Conservation (phyloP, 169 alveolate genomes). For the Eimeria necatrix region DNA sequence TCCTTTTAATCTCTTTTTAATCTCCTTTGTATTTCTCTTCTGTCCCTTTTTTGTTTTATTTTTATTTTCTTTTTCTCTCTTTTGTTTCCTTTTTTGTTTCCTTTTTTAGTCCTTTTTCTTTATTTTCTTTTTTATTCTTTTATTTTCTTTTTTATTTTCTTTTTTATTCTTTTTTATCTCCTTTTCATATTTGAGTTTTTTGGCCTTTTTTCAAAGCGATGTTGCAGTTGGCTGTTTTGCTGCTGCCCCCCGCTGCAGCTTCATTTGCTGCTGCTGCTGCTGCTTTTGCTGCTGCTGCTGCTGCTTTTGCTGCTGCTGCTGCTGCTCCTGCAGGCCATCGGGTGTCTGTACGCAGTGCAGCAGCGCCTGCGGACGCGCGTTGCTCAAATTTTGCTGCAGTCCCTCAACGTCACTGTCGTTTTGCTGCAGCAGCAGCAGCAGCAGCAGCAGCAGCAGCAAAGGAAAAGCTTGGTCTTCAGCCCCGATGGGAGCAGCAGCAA, state of each 20-base stretch:
- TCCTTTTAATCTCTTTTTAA: too few relatives aligned
- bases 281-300: background rate
- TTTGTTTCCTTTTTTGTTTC: too few relatives aligned
- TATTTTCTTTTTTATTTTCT: too few relatives aligned
- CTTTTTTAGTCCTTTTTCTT: too few relatives aligned
- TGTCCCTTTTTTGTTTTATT: too few relatives aligned
- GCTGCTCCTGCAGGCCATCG: conserved; percentile 5
- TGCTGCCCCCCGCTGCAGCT: background rate
- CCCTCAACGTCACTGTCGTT: background rate
- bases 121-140: too few relatives aligned
- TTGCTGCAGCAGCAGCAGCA: background rate
- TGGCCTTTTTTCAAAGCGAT: too few relatives aligned
- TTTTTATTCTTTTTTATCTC: too few relatives aligned
- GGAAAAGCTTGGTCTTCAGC: background rate
- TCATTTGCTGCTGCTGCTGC: background rate
- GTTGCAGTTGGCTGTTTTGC: background rate
- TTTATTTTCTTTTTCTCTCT: too few relatives aligned
- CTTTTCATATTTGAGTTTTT: too few relatives aligned
- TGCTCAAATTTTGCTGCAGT: conserved; percentile 55
- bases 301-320: conserved; percentile 44
- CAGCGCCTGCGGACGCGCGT: conserved; percentile 64
- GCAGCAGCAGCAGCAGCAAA: background rate
- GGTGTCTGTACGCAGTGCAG: conserved; percentile 56
- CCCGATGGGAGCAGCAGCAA: background rate
- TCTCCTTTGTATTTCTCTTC: too few relatives aligned